Base-by-base conservation (phyloP, 768 basidiomycete genomes). In the Amanita polypyramis region DNA sequence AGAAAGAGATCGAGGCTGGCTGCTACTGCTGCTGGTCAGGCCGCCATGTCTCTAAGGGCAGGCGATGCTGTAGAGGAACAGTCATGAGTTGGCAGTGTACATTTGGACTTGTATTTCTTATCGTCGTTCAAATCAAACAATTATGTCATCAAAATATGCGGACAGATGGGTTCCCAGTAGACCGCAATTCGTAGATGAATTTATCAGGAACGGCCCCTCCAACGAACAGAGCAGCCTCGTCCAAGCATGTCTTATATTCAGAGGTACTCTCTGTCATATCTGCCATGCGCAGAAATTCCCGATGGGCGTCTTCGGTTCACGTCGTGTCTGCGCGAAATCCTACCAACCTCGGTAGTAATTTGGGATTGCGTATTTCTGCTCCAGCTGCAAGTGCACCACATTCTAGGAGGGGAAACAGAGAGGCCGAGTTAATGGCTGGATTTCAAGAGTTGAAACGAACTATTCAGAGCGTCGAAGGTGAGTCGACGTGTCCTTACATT, bases 251-350 rank as follows among this genome's bases (percentile, higher is more conserved):
- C 36, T 64, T 98, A 29, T 79, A 87, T 52, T 85, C 92, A 36
- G 93, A 98, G 70, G 86, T 97, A 52, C 75, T 93, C 43, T 73
- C 88, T 14, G 89, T 98, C 55, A 96, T 92, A 30, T 86, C 89
- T 2, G 76, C 80, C 15, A 98, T 99, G 94, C 87, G 95, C 63
- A 91, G 93, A 71, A 98, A 98, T 67, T 92, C 94, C 39, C 80
- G 96, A 37, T 97, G 95, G 95, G 86, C 94, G 14, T 80, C 86
- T 10, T 76, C 77, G 38, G 76, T 75, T 21, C 77, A 80, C 57
- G 76, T 76, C 20, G 71, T 79, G 57, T 72, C 74, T 45, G 66
- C 76, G 43, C 72, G 77, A 53, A 84, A 84, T 58, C 76, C 81
- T 55, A 77, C 80, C 15, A 75, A 79, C 2, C 66, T 91, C 34